A percentile compares a stretch with the other conserved stretches of the same genome.
Conservation (phyloP, 2,329 filamentous ascomycete species). For the Aspergillus sp. region DNA sequence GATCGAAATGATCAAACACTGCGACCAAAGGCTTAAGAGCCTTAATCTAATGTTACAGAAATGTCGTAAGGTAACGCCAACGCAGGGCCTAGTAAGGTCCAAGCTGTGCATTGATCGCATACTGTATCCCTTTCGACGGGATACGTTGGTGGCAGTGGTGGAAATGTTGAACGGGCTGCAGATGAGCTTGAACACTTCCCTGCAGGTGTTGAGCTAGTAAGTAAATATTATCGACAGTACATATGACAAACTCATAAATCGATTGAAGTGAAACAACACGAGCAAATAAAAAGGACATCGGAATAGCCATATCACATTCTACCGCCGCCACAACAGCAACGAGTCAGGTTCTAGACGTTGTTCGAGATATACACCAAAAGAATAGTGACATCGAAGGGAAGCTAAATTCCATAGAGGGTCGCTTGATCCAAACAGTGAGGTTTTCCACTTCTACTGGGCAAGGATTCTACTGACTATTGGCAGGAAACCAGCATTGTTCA, state of each 20-base stretch:
- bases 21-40: background rate
- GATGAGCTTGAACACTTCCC: slow-evolving; percentile 12
- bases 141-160: slow-evolving; percentile 11
- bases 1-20: slow-evolving; percentile 6
- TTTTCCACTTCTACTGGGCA: too few species aligned
- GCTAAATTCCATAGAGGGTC: too few species aligned
- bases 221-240: background rate
- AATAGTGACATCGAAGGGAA: too few species aligned
- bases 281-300: background rate
- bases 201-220: slow-evolving; percentile 16
- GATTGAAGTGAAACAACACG: too few species aligned
- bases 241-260: background rate
- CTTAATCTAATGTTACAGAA: background rate
- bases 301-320: too few species aligned
- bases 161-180: slow-evolving; percentile 12
- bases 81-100: background rate
- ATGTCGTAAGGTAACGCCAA: background rate
- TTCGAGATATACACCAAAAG: too few species aligned
- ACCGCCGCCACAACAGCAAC: too few species aligned
- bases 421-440: too few species aligned
- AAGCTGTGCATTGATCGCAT: slow-evolving; percentile 4
- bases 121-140: slow-evolving; percentile 13
- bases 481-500: too few species aligned
- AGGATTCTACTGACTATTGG: too few species aligned
- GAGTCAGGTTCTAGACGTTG: too few species aligned